Conservation (phyloP, 2,329 filamentous ascomycete genomes). For the Nannizzia gypsea region DNA sequence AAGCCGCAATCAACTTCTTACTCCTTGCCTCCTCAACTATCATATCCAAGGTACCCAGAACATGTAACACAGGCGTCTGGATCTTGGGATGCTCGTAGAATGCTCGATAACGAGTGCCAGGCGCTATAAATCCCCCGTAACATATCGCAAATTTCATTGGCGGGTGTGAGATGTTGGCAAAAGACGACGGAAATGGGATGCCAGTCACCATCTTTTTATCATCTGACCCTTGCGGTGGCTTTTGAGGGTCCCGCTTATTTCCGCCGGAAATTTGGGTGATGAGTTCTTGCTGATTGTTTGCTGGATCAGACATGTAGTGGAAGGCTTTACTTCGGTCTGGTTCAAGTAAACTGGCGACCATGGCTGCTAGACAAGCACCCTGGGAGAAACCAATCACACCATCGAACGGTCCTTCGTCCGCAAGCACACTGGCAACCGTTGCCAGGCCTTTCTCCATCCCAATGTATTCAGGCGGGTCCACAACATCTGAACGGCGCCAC, state of each 20-base stretch:
- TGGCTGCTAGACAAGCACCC: constrained; percentile 58
- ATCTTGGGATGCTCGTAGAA: constrained; percentile 63
- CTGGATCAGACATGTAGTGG: constrained; percentile 25
- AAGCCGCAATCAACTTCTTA: constrained; percentile 54
- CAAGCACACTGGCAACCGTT: constrained; percentile 50
- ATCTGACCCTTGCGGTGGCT: not conserved
- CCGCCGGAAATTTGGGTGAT: not conserved
- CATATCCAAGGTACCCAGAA: constrained; percentile 71
- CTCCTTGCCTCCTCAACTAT: constrained; percentile 72
- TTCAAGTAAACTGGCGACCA: constrained; percentile 65
- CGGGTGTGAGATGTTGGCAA: constrained; percentile 37
- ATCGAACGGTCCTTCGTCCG: constrained; percentile 56
- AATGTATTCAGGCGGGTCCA: constrained; percentile 52
- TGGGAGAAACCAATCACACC: constrained; percentile 75
- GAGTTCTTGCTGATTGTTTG: constrained; percentile 12
- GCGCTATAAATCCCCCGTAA: constrained; percentile 66
- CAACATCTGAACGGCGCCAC: constrained; percentile 58
- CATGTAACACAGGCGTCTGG: constrained; percentile 65
- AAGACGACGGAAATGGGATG: constrained; percentile 43
- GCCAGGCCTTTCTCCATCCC: constrained; percentile 58
- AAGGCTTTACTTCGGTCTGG: constrained; percentile 37
- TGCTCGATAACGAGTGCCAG: constrained; percentile 49
- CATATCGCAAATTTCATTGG: constrained; percentile 58
- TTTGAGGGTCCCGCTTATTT: not conserved
- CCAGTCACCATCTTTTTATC: constrained; percentile 24